These are phyloP conservation scores for Ligustrum vulgare DNA, from an alignment of 257 asterid species.

Conservation along the genomic window DNA sequence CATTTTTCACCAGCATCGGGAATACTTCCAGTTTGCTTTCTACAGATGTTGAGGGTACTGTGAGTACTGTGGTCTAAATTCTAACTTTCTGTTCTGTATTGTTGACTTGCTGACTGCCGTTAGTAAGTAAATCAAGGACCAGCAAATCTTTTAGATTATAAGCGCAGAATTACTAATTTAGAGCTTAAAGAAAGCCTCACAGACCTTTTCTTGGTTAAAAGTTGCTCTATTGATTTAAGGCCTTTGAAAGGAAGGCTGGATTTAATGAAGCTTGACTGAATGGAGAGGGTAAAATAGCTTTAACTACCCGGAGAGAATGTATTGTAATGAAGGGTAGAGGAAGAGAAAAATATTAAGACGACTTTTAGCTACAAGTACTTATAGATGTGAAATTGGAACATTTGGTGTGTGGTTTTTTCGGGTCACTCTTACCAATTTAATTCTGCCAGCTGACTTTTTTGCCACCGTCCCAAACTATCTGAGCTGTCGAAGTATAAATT, in stretches of 20 bases:
- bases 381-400: conserved; percentile 22
- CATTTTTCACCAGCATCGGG: conserved; percentile 17
- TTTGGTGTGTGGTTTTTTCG: conserved; percentile 24
- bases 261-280: too few species aligned
- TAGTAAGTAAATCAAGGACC: conserved; percentile 6
- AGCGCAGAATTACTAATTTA: not conserved
- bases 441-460: conserved; percentile 38
- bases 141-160: conserved; percentile 3
- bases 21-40: conserved; percentile 13
- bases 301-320: too few species aligned
- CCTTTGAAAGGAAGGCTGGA: not conserved
- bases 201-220: too few species aligned
- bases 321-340: too few species aligned
- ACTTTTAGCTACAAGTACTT: too few species aligned
- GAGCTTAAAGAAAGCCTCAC: not conserved
- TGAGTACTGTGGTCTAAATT: not conserved
- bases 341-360: too few species aligned
- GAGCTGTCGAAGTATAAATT: conserved; percentile 15
- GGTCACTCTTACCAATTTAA: conserved; percentile 21
- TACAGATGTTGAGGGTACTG: not conserved
- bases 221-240: not conserved
- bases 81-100: not conserved
- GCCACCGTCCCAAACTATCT: conserved; percentile 27
- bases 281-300: too few species aligned
- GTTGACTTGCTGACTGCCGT: not conserved